Evolutionary conservation across 345 rosid species (phyloP).

Genomic region (Bruguiera sexangula): DNA sequence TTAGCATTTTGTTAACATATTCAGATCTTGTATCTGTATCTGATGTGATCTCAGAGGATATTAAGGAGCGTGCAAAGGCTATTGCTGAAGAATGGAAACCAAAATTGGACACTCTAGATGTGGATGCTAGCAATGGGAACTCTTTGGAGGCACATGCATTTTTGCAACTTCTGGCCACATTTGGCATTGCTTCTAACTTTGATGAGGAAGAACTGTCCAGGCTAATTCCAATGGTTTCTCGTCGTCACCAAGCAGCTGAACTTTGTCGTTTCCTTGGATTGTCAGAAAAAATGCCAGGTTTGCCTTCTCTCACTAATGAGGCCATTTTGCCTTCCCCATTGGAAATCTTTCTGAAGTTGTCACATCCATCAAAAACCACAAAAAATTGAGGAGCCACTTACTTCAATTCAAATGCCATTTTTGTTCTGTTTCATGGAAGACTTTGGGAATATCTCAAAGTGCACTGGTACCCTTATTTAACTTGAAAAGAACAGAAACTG

Average conservation of each 20-base stretch:
- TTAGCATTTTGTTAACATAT: slow-evolving; percentile 58
- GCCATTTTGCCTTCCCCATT: too few relatives aligned
- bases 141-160: slow-evolving; percentile 99
- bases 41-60: slow-evolving; percentile 56
- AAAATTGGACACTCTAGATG: slow-evolving; percentile 64
- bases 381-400: too few relatives aligned
- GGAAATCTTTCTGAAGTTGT: too few relatives aligned
- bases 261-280: slow-evolving; percentile 87
- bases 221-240: slow-evolving; percentile 96
- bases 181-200: slow-evolving; percentile 78
- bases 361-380: too few relatives aligned
- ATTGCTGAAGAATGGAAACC: slow-evolving; percentile 95
- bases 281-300: slow-evolving; percentile 93
- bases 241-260: slow-evolving; percentile 97
- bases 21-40: slow-evolving; percentile 42
- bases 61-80: slow-evolving; percentile 68
- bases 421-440: too few relatives aligned
- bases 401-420: too few relatives aligned
- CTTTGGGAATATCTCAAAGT: too few relatives aligned
- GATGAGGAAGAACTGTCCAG: slow-evolving; percentile 62
- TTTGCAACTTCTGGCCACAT: slow-evolving; percentile 86
- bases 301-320: slow-evolving; percentile 12
- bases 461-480: too few relatives aligned
- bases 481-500: too few relatives aligned
- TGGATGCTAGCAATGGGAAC: slow-evolving; percentile 88